These are phyloP conservation scores for Datura wrightii DNA, from an alignment of 257 asterid species.

Conservation along the genomic window DNA sequence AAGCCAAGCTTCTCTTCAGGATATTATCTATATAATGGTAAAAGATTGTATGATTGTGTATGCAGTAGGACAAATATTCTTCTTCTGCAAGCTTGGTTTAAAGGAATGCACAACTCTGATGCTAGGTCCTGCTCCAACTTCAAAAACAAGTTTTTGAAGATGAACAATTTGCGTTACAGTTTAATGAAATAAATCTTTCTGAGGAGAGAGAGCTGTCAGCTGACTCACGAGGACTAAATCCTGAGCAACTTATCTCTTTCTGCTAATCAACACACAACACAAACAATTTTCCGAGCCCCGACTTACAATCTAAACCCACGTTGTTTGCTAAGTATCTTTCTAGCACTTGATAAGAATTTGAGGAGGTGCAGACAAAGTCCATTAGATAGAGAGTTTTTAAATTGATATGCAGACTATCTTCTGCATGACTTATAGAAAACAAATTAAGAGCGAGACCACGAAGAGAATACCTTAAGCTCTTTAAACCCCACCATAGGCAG, in stretches of 20 bases:
- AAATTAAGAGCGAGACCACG: background rate
- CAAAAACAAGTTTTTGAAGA: background rate
- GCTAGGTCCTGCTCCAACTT: background rate
- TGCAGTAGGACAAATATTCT: background rate
- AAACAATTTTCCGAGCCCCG: background rate
- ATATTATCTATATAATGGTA: background rate
- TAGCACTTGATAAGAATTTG: constrained; percentile 4
- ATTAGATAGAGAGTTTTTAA: background rate
- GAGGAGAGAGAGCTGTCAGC: constrained; percentile 20
- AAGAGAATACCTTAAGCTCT: constrained; percentile 61
- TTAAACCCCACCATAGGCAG: constrained; percentile 90
- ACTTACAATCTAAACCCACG: background rate
- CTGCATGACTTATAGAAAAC: background rate
- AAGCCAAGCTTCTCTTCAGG: constrained; percentile 15
- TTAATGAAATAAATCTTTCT: constrained; percentile 11
- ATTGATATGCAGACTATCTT: background rate
- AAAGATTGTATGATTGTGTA: background rate
- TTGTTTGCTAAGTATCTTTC: constrained; percentile 20
- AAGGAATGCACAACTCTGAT: constrained; percentile 1
- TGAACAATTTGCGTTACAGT: background rate
- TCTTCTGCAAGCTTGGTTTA: constrained; percentile 16
- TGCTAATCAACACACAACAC: background rate
- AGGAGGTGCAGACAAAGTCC: background rate
- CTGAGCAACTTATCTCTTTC: constrained; percentile 20
- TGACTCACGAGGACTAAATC: background rate